Base-by-base conservation (phyloP, 306 rosid species). In the Arachis stenosperma region DNA sequence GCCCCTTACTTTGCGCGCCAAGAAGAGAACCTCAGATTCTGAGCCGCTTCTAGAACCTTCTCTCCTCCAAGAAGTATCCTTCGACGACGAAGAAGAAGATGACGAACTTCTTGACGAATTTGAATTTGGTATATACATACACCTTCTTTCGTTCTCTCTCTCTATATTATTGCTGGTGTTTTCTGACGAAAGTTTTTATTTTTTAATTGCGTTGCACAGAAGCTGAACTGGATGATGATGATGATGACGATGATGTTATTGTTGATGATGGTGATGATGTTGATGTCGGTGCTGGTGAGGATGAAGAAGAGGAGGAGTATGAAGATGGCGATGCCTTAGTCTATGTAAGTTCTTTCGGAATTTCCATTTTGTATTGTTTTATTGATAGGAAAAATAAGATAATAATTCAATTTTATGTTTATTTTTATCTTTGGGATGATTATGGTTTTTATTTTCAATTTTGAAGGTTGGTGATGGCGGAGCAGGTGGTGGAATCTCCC, bases 391-490 rank as follows among this genome's bases (percentile, higher is more conserved):
- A n/a, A 52, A 14, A 40, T 14, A 44, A 27, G 27, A 17, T 61
- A 3, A 22, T 22, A 22, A 22, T 22, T 22, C 27, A 22, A 22
- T 22, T 22, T 22, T 1, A 22, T 22, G 27, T 22, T 22, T 22
- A 2, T 17, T 69, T 62, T 44, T 46, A 56, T 44, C 43, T 8
- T 60, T 73, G 33, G 15, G 62, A 22, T 22, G 41, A 60, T 10
- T 33, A 3, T 40, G 11, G 47, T 54, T 58, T 57, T 75, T 33
- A 4, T 33, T 51, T n/a, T 10, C 56, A 4, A 61, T 61, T 52
- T 55, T 77, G 78, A 80, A 93, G 98, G 97, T 42, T 22, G 98
- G 98, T 59, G 98, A 90, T 84, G 97, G 98, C 14, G 94, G 79
- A 3, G 90, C 80, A 55, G 98, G 98, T 3, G 96, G 98, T 65